These are phyloP conservation scores for Penicillium hordei DNA, from an alignment of 2,329 filamentous ascomycete genomes.

Conservation along the genomic window DNA sequence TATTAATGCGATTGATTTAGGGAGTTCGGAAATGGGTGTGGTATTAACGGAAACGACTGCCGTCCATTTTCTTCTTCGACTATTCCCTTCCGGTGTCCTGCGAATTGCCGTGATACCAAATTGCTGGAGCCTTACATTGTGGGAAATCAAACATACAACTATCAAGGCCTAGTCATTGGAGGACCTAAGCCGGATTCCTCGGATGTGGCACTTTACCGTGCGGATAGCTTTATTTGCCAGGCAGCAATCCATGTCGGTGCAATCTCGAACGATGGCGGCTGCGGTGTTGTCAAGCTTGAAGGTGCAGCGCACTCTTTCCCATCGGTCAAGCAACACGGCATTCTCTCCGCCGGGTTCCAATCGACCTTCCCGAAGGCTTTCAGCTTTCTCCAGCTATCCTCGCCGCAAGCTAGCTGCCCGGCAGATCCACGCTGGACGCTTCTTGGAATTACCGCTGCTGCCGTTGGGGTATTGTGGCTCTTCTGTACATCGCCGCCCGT, in stretches of 20 bases:
- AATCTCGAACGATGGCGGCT: constrained; percentile 73
- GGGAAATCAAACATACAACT: constrained; percentile 53
- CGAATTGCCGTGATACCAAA: constrained; percentile 50
- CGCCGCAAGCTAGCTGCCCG: constrained; percentile 60
- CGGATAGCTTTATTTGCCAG: constrained; percentile 84
- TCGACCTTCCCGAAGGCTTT: constrained; percentile 89
- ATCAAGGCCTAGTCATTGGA: constrained; percentile 54
- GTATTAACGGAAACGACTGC: constrained; percentile 56
- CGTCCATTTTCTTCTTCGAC: constrained; percentile 55
- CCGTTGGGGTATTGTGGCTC: constrained; percentile 74
- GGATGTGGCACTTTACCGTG: constrained; percentile 68
- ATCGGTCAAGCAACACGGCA: constrained; percentile 67
- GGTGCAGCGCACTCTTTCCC: constrained; percentile 66
- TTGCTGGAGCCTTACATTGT: constrained; percentile 53
- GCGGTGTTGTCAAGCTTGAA: constrained; percentile 73
- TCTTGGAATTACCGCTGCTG: constrained; percentile 76
- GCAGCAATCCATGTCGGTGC: constrained; percentile 82
- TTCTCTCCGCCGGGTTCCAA: constrained; percentile 74
- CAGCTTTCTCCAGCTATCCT: constrained; percentile 65
- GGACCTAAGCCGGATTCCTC: constrained; percentile 43
- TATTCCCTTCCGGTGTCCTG: constrained; percentile 58
- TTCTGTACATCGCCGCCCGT: constrained; percentile 75
- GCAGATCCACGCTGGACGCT: constrained; percentile 81
- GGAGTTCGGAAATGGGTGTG: constrained; percentile 49
- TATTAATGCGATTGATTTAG: constrained; percentile 26